A percentile compares a stretch with the other conserved stretches of the same genome.
Conservation (phyloP, 1,284 basidiomycete genomes). For the Rhodotorula sp. region DNA sequence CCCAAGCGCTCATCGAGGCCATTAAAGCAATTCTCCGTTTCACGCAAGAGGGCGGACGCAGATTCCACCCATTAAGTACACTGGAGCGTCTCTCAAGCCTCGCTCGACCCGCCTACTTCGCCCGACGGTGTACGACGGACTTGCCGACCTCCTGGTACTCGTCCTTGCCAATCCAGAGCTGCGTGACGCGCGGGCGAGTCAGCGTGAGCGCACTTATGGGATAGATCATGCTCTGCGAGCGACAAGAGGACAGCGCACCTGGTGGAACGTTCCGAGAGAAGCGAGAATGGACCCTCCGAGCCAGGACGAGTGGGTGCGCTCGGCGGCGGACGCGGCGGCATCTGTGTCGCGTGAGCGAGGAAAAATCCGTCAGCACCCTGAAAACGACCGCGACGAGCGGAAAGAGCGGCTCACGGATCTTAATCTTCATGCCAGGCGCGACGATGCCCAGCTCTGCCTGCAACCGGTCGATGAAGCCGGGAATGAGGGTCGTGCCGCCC, state of each 20-base stretch:
- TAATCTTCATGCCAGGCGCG: conserved; percentile 62
- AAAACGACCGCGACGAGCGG: not conserved
- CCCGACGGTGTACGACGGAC: conserved; percentile 22
- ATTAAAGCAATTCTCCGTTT: no score
- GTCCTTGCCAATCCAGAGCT: conserved; percentile 46
- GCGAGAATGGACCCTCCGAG: conserved; percentile 89
- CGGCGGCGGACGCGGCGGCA: conserved; percentile 56
- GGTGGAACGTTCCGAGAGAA: conserved; percentile 92
- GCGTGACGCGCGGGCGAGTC: not conserved
- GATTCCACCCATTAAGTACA: no score
- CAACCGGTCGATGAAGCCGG: conserved; percentile 83
- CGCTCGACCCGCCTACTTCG: conserved; percentile 9
- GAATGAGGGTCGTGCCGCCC: conserved; percentile 82
- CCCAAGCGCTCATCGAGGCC: no score
- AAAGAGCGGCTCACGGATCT: conserved; percentile 55
- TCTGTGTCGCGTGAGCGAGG: conserved; percentile 4
- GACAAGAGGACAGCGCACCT: conserved; percentile 48
- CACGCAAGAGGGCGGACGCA: no score
- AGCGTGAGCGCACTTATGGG: not conserved
- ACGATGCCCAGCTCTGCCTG: conserved; percentile 71
- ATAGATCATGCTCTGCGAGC: not conserved
- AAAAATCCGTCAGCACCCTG: not conserved
- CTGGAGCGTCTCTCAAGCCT: no score
- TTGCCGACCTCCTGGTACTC: conserved; percentile 45
- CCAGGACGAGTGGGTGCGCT: conserved; percentile 87